Percentiles rank a stretch among this genome's conserved stretches.
These are phyloP conservation scores for Apium graveolens DNA, from an alignment of 129 eudicot species.

Conservation along the genomic window DNA sequence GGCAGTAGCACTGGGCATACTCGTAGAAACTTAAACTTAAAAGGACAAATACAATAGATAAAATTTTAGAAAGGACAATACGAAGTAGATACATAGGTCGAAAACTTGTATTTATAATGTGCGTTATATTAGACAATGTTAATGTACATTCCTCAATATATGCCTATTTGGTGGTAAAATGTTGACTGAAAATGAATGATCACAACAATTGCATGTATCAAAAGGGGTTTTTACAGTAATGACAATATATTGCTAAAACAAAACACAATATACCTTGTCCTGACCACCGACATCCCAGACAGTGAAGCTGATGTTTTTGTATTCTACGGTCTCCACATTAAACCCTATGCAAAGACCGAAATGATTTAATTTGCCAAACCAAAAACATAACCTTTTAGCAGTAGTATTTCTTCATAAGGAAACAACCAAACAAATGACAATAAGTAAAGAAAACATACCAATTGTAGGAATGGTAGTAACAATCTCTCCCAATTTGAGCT, in stretches of 20 bases:
- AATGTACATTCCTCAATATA: too few relatives aligned
- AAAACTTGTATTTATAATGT: too few relatives aligned
- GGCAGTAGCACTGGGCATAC: background rate
- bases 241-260: background rate
- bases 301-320: conserved; percentile 43
- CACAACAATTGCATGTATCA: too few relatives aligned
- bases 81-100: too few relatives aligned
- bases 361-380: background rate
- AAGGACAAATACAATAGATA: background rate
- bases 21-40: background rate
- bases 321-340: conserved; percentile 38
- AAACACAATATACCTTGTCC: conserved; percentile 25
- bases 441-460: conserved; percentile 18
- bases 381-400: background rate
- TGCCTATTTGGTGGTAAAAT: background rate
- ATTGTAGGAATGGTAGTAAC: conserved; percentile 41
- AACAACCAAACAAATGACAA: background rate
- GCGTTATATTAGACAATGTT: too few relatives aligned
- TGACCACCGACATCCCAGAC: conserved; percentile 48
- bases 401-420: background rate
- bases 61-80: background rate
- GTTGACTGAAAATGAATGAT: background rate
- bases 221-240: background rate
- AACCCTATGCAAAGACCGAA: conserved; percentile 21
- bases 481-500: conserved; percentile 37